These are phyloP conservation scores for Leonotis leonurus DNA, from an alignment of 257 asterid species.

Conservation along the genomic window DNA sequence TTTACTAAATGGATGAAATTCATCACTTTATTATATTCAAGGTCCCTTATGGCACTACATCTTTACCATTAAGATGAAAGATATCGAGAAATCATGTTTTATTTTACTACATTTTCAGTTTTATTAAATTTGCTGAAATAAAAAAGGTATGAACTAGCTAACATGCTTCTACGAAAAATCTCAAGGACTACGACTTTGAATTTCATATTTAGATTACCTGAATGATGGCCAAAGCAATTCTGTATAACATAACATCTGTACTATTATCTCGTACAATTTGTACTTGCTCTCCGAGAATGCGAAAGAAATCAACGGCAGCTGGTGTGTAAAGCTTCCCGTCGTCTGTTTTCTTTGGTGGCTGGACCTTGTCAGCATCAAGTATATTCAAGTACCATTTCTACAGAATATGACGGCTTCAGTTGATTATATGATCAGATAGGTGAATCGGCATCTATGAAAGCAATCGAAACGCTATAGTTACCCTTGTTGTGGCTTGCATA, in stretches of 20 bases:
- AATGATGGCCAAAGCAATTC: slow-evolving; percentile 91
- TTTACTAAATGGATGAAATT: not conserved
- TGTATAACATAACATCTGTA: slow-evolving; percentile 94
- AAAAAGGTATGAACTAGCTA: not conserved
- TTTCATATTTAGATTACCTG: slow-evolving; percentile 64
- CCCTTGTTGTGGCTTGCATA: slow-evolving; percentile 99
- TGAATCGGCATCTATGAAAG: slow-evolving; percentile 3
- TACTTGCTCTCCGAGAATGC: slow-evolving; percentile 96
- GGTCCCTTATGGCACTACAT: too few species aligned
- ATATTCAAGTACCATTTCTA: slow-evolving; percentile 99
- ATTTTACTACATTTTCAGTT: not conserved
- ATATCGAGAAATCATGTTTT: not conserved
- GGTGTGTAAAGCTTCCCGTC: slow-evolving; percentile 98
- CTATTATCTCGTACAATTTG: slow-evolving; percentile 94
- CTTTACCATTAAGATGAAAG: too few species aligned
- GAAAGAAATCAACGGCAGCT: slow-evolving; percentile 96
- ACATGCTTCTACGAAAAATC: not conserved
- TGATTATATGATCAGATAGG: slow-evolving; percentile 20
- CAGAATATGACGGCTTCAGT: slow-evolving; percentile 16
- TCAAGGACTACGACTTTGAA: not conserved
- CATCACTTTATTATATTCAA: too few species aligned
- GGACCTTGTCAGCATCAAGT: slow-evolving; percentile 94
- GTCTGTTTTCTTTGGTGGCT: slow-evolving; percentile 92
- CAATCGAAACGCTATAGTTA: slow-evolving; percentile 21
- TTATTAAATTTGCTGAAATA: not conserved